phyloP scores from a whole-genome alignment of 2,329 filamentous ascomycete genomes.

The Ophiostoma populinum region DNA sequence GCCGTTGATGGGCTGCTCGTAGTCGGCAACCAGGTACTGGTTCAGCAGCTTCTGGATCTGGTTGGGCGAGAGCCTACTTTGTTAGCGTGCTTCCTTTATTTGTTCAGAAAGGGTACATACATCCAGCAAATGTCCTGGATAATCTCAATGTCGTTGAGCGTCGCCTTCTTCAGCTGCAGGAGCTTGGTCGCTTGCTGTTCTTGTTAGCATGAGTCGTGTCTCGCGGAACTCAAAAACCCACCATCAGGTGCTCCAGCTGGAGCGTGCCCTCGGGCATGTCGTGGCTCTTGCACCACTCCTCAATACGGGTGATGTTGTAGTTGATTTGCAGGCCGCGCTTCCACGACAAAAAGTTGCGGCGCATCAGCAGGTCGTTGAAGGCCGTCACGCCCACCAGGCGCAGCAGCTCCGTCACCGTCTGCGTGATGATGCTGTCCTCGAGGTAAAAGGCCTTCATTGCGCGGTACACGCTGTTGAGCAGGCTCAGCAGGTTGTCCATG shows the following conservation, averaged over 20 bases:
- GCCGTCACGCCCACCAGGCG: conserved; percentile 89
- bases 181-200: conserved; percentile 87
- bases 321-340: conserved; percentile 98
- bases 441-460: conserved; percentile 98
- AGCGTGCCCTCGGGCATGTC: conserved; percentile 98
- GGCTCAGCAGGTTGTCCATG: conserved; percentile 94
- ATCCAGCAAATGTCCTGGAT: conserved; percentile 99
- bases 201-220: not conserved
- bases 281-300: conserved; percentile 99
- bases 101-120: conserved; percentile 37
- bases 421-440: conserved; percentile 87
- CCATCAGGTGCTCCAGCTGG: conserved; percentile 95
- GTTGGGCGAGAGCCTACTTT: conserved; percentile 72
- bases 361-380: conserved; percentile 96
- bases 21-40: conserved; percentile 95
- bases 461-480: conserved; percentile 93
- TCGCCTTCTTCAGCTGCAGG: conserved; percentile 95
- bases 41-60: conserved; percentile 98
- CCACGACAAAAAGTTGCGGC: conserved; percentile 96
- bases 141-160: conserved; percentile 96
- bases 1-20: conserved; percentile 97
- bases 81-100: too few relatives aligned
- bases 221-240: conserved; percentile 23
- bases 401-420: conserved; percentile 87
- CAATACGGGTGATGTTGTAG: conserved; percentile 98